These are phyloP conservation scores for Colletotrichum sp. DNA, from an alignment of 2,329 filamentous ascomycete genomes.

Conservation along the genomic window DNA sequence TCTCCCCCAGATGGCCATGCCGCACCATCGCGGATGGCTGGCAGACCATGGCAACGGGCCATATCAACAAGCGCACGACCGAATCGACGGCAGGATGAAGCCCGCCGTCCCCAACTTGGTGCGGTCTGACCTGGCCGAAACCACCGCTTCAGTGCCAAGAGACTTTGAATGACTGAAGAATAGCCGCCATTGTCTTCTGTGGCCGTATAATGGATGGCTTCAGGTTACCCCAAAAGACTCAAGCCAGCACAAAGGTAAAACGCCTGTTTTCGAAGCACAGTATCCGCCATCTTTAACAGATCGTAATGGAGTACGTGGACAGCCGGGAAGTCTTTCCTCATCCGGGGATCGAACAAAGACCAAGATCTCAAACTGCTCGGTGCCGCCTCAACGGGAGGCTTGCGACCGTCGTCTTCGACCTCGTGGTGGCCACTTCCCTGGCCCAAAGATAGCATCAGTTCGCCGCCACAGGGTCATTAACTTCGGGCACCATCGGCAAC, in stretches of 20 bases:
- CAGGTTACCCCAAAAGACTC: neutral
- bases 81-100: neutral
- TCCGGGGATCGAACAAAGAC: neutral
- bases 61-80: neutral
- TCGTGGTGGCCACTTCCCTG: neutral
- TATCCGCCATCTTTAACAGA: neutral
- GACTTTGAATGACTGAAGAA: neutral
- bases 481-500: neutral
- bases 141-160: neutral
- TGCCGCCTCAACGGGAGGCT: neutral
- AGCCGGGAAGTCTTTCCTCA: neutral
- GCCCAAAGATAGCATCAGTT: slow-evolving; percentile 1
- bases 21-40: slow-evolving; percentile 10
- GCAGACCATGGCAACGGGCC: neutral
- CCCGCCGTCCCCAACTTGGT: neutral
- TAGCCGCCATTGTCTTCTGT: neutral
- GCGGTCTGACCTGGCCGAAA: neutral
- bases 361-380: neutral
- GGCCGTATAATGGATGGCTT: neutral
- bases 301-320: neutral
- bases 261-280: neutral
- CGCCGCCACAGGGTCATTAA: neutral
- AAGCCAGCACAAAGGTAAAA: neutral
- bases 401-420: neutral
- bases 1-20: neutral